Evolutionary conservation across 1,284 basidiomycete genomes (phyloP).

Genomic region (Neonothopanus nambi): DNA sequence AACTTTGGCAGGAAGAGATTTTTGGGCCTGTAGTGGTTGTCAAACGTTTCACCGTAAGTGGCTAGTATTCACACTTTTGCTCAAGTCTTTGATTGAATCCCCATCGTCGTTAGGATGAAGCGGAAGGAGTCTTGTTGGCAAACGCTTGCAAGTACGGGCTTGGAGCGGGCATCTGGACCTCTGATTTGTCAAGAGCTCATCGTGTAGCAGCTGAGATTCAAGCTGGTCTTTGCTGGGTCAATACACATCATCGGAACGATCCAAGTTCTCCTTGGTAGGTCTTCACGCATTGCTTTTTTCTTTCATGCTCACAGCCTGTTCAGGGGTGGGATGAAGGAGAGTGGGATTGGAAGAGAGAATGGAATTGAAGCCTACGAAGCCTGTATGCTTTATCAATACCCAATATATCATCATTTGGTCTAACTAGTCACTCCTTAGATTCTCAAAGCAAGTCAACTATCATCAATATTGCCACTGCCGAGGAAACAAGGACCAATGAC

Average conservation of each 20-base stretch:
- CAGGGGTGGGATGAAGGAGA: conserved; percentile 86
- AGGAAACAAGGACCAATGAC: conserved; percentile 58
- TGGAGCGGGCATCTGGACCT: conserved; percentile 81
- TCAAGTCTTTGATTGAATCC: not conserved
- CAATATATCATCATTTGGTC: not conserved
- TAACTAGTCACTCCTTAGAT: conserved; percentile 42
- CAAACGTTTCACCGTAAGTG: conserved; percentile 59
- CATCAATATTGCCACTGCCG: conserved; percentile 62
- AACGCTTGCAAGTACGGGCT: conserved; percentile 79
- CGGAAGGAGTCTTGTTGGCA: conserved; percentile 66
- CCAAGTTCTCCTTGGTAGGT: conserved; percentile 82
- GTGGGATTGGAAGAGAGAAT: conserved; percentile 81
- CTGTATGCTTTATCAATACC: conserved; percentile 49
- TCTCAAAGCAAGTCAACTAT: conserved; percentile 81
- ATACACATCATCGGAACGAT: conserved; percentile 85
- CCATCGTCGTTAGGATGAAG: conserved; percentile 48
- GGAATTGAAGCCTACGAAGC: conserved; percentile 76
- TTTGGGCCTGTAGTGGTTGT: conserved; percentile 80
- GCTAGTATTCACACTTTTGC: not conserved
- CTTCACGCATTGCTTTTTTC: not conserved
- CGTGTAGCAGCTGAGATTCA: conserved; percentile 67
- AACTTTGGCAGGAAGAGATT: conserved; percentile 79
- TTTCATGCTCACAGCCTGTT: not conserved
- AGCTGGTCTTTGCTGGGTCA: conserved; percentile 81
- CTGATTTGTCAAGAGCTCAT: conserved; percentile 70